These are phyloP conservation scores for Ustilago hordei DNA, from an alignment of 1,284 basidiomycete genomes.

Conservation along the genomic window DNA sequence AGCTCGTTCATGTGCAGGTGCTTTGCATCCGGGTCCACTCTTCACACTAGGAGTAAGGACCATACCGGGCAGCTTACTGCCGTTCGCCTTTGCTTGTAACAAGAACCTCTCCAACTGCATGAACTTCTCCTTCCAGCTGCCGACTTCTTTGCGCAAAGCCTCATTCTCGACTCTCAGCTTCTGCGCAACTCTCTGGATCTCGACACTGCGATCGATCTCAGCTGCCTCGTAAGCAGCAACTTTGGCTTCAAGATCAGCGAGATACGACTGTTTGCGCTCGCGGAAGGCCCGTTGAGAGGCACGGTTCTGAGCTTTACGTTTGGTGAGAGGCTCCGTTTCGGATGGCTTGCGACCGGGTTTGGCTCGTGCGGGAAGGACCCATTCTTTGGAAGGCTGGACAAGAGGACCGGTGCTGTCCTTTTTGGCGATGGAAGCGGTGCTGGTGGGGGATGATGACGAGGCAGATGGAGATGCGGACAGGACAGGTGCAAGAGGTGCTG, in stretches of 20 bases:
- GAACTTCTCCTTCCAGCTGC: constrained; percentile 40
- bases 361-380: constrained; percentile 67
- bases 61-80: constrained; percentile 14
- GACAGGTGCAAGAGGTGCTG: constrained; percentile 6
- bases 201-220: constrained; percentile 61
- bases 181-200: constrained; percentile 63
- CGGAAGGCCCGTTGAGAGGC: constrained; percentile 65
- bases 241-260: constrained; percentile 60
- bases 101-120: constrained; percentile 39
- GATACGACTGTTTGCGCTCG: constrained; percentile 61
- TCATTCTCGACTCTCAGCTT: constrained; percentile 59
- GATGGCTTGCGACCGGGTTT: constrained; percentile 69
- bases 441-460: background rate
- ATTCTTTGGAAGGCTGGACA: constrained; percentile 63
- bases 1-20: constrained; percentile 47
- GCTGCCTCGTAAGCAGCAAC: constrained; percentile 63
- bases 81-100: constrained; percentile 25
- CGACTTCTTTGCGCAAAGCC: constrained; percentile 43
- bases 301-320: constrained; percentile 67
- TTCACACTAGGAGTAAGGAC: constrained; percentile 21
- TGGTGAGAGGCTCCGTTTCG: constrained; percentile 64
- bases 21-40: constrained; percentile 48
- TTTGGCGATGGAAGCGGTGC: constrained; percentile 9
- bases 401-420: constrained; percentile 36
- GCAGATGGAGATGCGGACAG: constrained; percentile 9